Conservation (phyloP, 2,329 filamentous ascomycete genomes). For the Aureobasidium melanogenum region DNA sequence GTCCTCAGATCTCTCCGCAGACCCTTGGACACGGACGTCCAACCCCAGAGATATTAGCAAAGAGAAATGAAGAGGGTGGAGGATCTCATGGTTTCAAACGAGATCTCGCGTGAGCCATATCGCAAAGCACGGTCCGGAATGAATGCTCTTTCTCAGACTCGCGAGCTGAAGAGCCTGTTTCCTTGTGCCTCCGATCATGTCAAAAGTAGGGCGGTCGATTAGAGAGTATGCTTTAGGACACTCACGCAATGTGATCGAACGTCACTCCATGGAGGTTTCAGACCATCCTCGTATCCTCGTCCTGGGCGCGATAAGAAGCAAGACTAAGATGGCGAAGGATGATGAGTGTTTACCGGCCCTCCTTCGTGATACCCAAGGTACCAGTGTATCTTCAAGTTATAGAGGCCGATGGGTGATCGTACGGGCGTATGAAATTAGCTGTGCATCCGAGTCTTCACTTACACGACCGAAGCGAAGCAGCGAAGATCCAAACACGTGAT, state of each 20-base stretch:
- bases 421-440: neutral
- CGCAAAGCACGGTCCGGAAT: neutral
- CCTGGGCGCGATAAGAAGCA: constrained; percentile 2
- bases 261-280: neutral
- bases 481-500: neutral
- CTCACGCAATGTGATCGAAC: neutral
- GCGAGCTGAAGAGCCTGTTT: neutral
- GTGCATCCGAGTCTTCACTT: neutral
- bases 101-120: neutral
- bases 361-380: neutral
- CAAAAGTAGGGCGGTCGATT: neutral
- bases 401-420: neutral
- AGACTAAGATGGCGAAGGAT: neutral
- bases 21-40: constrained; percentile 6
- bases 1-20: neutral
- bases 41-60: constrained; percentile 8
- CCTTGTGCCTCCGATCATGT: neutral
- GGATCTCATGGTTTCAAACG: neutral
- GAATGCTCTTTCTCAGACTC: neutral
- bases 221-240: neutral
- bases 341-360: neutral
- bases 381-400: neutral
- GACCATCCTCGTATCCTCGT: neutral
- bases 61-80: neutral
- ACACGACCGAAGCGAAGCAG: neutral